Evolutionary conservation across 495 filamentous ascomycete species (phyloP).

Genomic region (Aspergillus sparsus): DNA sequence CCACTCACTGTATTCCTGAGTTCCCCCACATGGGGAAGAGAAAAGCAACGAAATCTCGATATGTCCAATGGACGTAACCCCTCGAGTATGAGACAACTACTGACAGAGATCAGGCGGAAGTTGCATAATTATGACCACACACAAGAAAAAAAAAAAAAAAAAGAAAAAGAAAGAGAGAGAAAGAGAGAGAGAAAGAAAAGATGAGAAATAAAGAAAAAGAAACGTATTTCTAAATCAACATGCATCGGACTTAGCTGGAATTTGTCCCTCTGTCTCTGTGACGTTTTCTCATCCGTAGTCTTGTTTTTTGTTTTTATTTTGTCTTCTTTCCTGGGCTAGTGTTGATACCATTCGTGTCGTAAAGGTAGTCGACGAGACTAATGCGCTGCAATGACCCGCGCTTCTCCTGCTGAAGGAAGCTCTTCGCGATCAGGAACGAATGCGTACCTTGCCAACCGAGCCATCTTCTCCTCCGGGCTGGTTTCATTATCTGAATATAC

Average conservation of each 20-base stretch:
- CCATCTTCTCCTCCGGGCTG: conserved; percentile 89
- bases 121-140: conserved; percentile 4
- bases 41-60: no score
- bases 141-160: not conserved
- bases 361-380: conserved; percentile 37
- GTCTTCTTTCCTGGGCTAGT: not conserved
- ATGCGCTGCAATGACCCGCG: conserved; percentile 37
- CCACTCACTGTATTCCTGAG: no score
- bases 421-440: conserved; percentile 57
- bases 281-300: not conserved
- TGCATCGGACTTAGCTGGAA: conserved; percentile 52
- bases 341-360: not conserved
- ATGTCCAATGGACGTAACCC: no score
- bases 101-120: not conserved
- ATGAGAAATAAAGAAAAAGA: conserved; percentile 9
- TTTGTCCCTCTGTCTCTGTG: conserved; percentile 13
- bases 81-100: not conserved
- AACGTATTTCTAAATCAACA: conserved; percentile 37
- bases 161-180: conserved; percentile 14
- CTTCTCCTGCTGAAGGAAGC: conserved; percentile 39
- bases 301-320: conserved; percentile 19
- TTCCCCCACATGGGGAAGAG: no score
- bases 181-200: conserved; percentile 10
- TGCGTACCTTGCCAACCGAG: conserved; percentile 72
- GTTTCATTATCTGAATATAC: conserved; percentile 75